Base-by-base conservation (phyloP, 2,329 filamentous ascomycete species). In the Trichoderma pleuroti region DNA sequence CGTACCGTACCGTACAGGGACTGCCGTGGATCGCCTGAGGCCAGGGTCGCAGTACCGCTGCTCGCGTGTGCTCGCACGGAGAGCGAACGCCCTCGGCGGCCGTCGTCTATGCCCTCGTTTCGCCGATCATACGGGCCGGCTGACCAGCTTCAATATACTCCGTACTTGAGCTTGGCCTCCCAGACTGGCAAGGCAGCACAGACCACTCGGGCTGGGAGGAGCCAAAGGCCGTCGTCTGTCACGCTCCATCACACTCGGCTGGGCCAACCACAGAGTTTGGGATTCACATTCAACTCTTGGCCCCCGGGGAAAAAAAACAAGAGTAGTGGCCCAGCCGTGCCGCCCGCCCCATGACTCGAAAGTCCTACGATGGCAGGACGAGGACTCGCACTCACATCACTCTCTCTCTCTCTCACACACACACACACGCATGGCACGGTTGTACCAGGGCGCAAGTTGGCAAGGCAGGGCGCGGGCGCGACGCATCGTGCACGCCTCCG, bases 41-140 rank as follows among this genome's bases (percentile, higher is more conserved):
- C 63, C 52, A 56, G 49, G 63, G 16, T 24, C 32, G 34, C 59
- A 39, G 34, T 28, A 18, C 34, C 24, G 34, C 34, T 62, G 28
- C 30, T 18, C 16, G 36, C 60, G 18, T 21, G 42, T 49, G n/a
- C 42, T n/a, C 9, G 5, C 11, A 21, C n/a, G 36, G 6, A 30
- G 24, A 28, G 9, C 32, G 30, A 39, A 24, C 24, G 39, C 12
- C 30, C n/a, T 28, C 56, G 39, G 56, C 16, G 54, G n/a, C 12
- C 39, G 30, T 68, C 39, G 54, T 49, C 39, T 60, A 18, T 52
- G 34, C 21, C 39, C 39, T 68, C 56, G 54, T 59, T 36, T 60
- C 65, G 30, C 28, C 65, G 65, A 68, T 60, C 28, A 52, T 60
- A 49, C 65, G 56, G 39, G 42, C 54, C 56, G 56, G 65, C 39